A percentile compares a stretch with the other conserved stretches of the same genome.
Evolutionary conservation across 2,329 filamentous ascomycete species (phyloP).

Genomic region (Pseudogymnoascus sp.): DNA sequence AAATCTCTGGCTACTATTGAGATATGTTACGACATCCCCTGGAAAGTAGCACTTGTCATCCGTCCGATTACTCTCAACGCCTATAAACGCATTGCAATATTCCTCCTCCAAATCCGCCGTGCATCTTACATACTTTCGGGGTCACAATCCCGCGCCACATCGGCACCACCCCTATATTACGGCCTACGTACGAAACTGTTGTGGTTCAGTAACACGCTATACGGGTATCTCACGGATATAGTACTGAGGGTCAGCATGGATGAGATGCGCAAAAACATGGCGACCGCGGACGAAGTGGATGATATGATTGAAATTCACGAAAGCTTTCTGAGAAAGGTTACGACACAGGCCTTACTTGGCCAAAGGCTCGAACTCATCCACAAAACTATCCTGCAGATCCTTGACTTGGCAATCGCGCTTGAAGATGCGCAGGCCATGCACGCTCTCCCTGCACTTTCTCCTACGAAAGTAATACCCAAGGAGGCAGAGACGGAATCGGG

Average conservation of each 20-base stretch:
- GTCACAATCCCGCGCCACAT: conserved; percentile 35
- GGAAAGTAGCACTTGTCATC: conserved; percentile 64
- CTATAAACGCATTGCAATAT: conserved; percentile 66
- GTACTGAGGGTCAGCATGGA: conserved; percentile 55
- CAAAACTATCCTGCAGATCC: conserved; percentile 62
- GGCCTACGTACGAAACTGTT: conserved; percentile 59
- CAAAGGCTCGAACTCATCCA: conserved; percentile 60
- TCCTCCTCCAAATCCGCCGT: conserved; percentile 70
- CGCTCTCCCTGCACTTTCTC: conserved; percentile 9
- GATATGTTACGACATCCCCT: conserved; percentile 59
- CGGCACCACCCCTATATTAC: conserved; percentile 44
- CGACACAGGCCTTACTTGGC: conserved; percentile 62
- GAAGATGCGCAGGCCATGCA: conserved; percentile 47
- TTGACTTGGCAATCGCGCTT: conserved; percentile 67
- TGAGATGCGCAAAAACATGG: conserved; percentile 49
- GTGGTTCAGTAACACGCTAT: conserved; percentile 69
- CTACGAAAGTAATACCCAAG: conserved; percentile 16
- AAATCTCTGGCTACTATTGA: conserved; percentile 53
- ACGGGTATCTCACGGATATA: conserved; percentile 66
- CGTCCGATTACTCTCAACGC: conserved; percentile 51
- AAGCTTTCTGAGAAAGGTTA: conserved; percentile 51
- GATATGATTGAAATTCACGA: conserved; percentile 67
- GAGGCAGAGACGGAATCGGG: conserved; percentile 24
- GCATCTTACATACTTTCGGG: conserved; percentile 59
- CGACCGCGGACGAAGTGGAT: conserved; percentile 63